phyloP scores from a whole-genome alignment of 2,329 filamentous ascomycete genomes.

The Atkinsonella hypoxylon region DNA sequence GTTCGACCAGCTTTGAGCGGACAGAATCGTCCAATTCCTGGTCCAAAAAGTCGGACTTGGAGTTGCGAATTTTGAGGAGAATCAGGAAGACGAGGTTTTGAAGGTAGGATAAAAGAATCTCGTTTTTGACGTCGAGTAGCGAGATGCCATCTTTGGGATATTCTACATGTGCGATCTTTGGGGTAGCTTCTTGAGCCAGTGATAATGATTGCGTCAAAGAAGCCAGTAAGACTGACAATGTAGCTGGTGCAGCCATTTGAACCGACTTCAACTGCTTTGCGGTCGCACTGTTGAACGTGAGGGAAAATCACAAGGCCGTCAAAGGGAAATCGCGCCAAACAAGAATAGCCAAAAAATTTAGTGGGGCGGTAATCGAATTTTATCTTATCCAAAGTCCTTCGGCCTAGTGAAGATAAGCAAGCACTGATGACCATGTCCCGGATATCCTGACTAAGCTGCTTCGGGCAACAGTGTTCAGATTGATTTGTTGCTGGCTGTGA shows the following conservation, averaged over 20 bases:
- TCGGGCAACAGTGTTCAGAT: conserved; percentile 6
- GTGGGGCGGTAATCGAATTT: conserved; percentile 8
- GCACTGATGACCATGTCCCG: background rate
- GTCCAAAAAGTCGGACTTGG: conserved; percentile 15
- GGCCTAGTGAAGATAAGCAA: background rate
- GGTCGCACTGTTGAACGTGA: conserved; percentile 1
- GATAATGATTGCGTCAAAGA: conserved; percentile 47
- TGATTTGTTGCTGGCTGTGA: background rate
- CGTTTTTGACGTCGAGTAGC: conserved; percentile 89
- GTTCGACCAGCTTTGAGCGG: conserved; percentile 76
- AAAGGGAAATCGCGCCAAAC: background rate
- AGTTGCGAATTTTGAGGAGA: conserved; percentile 62
- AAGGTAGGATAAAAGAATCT: conserved; percentile 90
- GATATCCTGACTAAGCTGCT: conserved; percentile 10
- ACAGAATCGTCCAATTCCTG: conserved; percentile 50
- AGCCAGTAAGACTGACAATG: conserved; percentile 37
- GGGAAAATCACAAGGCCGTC: background rate
- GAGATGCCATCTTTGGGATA: conserved; percentile 83
- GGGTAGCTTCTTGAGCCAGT: conserved; percentile 54
- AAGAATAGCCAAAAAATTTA: conserved; percentile 11
- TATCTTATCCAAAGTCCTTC: background rate
- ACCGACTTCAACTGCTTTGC: conserved; percentile 12
- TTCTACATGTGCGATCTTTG: conserved; percentile 49
- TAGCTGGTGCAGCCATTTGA: conserved; percentile 36
- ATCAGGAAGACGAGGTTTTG: conserved; percentile 88